Percentiles rank a stretch among this genome's conserved stretches.
Conservation (phyloP, 2,329 filamentous ascomycete species). For the Fulvia fulva region DNA sequence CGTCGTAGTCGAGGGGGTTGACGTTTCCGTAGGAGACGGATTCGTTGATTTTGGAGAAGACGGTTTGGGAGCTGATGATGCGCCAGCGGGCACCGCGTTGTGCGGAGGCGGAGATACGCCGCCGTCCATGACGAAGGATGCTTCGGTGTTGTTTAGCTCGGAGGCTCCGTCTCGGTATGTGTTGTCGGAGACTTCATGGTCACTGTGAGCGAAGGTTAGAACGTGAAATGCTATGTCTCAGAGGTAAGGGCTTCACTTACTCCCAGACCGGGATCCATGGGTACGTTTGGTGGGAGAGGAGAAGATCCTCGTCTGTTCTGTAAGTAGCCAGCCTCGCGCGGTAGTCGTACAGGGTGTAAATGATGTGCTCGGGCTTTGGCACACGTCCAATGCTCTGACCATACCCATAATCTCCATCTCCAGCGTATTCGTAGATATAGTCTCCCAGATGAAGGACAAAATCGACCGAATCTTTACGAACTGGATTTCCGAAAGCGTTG, state of each 20-base stretch:
- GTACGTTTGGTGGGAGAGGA: conserved; percentile 53
- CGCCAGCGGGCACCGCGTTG: conserved; percentile 66
- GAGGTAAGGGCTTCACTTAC: no score
- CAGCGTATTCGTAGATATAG: conserved; percentile 61
- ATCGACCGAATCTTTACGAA: conserved; percentile 45
- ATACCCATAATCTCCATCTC: conserved; percentile 41
- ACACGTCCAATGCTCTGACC: conserved; percentile 51
- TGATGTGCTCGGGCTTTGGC: conserved; percentile 51
- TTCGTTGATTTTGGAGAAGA: conserved; percentile 59
- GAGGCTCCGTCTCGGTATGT: conserved; percentile 60
- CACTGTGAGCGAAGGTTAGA: no score
- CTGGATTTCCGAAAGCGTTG: conserved; percentile 37
- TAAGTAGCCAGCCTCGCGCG: conserved; percentile 57
- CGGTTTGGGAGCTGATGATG: conserved; percentile 64
- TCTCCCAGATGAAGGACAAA: conserved; percentile 48
- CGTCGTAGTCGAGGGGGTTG: conserved; percentile 52
- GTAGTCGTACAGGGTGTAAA: conserved; percentile 56
- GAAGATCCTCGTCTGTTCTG: conserved; percentile 58
- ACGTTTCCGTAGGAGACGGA: conserved; percentile 42
- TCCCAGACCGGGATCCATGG: conserved; percentile 62
- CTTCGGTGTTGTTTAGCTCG: conserved; percentile 62
- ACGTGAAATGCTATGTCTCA: no score
- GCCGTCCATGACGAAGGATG: conserved; percentile 56
- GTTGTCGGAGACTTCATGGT: conserved; percentile 62
- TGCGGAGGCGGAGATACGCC: conserved; percentile 53